These are phyloP conservation scores for Wallacemonas collosoma DNA, from an alignment of 208 protist genomes.

Conservation along the genomic window DNA sequence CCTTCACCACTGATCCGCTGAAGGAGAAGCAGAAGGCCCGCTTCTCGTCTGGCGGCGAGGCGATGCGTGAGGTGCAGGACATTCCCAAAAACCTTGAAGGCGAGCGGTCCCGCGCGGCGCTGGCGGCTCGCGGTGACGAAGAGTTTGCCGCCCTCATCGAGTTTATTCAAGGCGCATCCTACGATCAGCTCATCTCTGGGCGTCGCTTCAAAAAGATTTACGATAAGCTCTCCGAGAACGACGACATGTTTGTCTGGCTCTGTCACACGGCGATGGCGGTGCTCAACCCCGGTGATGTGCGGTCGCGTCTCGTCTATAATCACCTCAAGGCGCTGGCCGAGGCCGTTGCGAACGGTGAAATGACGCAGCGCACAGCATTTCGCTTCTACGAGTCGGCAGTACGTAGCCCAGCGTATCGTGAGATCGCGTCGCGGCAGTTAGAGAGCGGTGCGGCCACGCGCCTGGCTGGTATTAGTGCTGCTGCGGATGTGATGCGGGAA, in stretches of 20 bases:
- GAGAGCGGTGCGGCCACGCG: conserved; percentile 83
- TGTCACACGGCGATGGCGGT: conserved; percentile 92
- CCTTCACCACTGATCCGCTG: conserved; percentile 88
- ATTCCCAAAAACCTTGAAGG: conserved; percentile 83
- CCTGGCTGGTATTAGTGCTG: conserved; percentile 82
- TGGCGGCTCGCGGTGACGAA: conserved; percentile 62
- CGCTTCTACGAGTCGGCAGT: conserved; percentile 89
- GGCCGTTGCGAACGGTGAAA: conserved; percentile 82
- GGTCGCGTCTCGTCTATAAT: conserved; percentile 86
- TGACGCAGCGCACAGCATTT: conserved; percentile 89
- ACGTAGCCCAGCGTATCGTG: conserved; percentile 86
- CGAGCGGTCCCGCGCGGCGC: conserved; percentile 61
- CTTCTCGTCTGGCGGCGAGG: conserved; percentile 86
- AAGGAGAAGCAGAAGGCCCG: conserved; percentile 90
- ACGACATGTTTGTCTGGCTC: conserved; percentile 92
- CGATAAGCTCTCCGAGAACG: conserved; percentile 84
- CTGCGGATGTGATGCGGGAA: conserved; percentile 85
- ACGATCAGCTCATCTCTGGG: conserved; percentile 89
- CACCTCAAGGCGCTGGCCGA: conserved; percentile 86
- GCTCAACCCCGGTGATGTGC: conserved; percentile 88
- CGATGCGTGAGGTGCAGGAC: conserved; percentile 88
- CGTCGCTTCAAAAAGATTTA: conserved; percentile 89
- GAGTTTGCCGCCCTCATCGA: conserved; percentile 88
- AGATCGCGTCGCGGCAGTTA: conserved; percentile 78
- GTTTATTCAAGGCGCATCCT: conserved; percentile 88